Percentiles rank a stretch among this genome's conserved stretches.
phyloP scores from a whole-genome alignment of 768 basidiomycete genomes.

The Trametes cubensis region DNA sequence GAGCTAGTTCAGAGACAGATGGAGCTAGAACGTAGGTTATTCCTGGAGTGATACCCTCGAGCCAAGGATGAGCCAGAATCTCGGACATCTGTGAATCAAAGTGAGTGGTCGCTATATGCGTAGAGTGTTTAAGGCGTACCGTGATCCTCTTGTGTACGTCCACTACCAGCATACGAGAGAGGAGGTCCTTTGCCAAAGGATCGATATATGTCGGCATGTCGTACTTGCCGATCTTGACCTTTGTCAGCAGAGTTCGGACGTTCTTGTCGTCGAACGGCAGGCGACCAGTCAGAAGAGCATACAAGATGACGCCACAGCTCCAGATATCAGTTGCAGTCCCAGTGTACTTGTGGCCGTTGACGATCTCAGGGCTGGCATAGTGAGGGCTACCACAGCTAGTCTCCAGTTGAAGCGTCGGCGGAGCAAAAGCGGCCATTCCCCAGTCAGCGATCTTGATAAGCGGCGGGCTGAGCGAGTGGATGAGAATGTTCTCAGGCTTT shows the following conservation, averaged over 20 bases:
- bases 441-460: conserved; percentile 97
- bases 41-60: conserved; percentile 53
- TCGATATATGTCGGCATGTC: conserved; percentile 82
- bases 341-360: conserved; percentile 85
- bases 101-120: conserved; percentile 6
- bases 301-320: conserved; percentile 95
- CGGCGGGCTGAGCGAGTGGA: conserved; percentile 78
- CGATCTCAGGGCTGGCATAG: conserved; percentile 96
- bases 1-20: conserved; percentile 55
- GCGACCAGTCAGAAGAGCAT: conserved; percentile 83
- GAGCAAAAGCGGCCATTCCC: conserved; percentile 97
- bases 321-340: conserved; percentile 94
- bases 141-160: conserved; percentile 80
- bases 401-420: conserved; percentile 81
- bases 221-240: conserved; percentile 87
- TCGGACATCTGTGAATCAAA: conserved; percentile 68
- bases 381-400: conserved; percentile 97
- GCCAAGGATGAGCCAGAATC: conserved; percentile 86
- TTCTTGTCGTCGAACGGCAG: conserved; percentile 96
- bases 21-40: conserved; percentile 47
- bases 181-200: conserved; percentile 80
- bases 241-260: conserved; percentile 70
- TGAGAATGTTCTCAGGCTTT: conserved; percentile 96
- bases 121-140: conserved; percentile 45
- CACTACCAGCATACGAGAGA: conserved; percentile 86